phyloP scores from a whole-genome alignment of 2,329 filamentous ascomycete species.

The Xenoacremonium recifei region DNA sequence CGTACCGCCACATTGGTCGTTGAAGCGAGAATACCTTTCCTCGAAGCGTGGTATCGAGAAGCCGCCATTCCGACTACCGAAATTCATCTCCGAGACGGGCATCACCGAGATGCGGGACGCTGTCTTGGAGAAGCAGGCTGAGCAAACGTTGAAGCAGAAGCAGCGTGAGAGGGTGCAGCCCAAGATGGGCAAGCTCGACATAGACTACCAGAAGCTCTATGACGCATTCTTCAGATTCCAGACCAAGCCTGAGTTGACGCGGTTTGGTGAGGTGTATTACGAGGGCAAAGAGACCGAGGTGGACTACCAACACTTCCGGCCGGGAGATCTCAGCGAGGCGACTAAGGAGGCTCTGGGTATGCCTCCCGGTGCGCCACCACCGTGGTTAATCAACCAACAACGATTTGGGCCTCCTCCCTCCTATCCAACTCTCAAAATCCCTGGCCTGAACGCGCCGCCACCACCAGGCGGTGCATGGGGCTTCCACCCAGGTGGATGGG shows the following conservation, averaged over 20 bases:
- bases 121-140: conserved; percentile 90
- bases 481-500: conserved; percentile 92
- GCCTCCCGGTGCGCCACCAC: conserved; percentile 86
- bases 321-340: conserved; percentile 85
- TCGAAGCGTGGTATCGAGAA: conserved; percentile 98
- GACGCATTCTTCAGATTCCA: conserved; percentile 98
- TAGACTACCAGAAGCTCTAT: conserved; percentile 97
- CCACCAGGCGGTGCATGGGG: conserved; percentile 90
- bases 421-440: conserved; percentile 92
- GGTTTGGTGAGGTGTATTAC: conserved; percentile 98
- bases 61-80: conserved; percentile 84
- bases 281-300: conserved; percentile 98
- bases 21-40: conserved; percentile 95
- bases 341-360: conserved; percentile 93
- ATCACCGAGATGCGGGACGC: conserved; percentile 98
- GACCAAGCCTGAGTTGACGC: conserved; percentile 89
- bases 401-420: conserved; percentile 89
- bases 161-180: conserved; percentile 91
- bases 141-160: conserved; percentile 90
- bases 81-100: conserved; percentile 96
- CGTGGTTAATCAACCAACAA: conserved; percentile 97
- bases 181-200: conserved; percentile 96
- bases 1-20: conserved; percentile 88
- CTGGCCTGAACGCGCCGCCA: conserved; percentile 89
- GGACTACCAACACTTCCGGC: conserved; percentile 84